These are phyloP conservation scores for Oryza glaberrima DNA, from an alignment of 176 grass and related monocot species.

Conservation along the genomic window DNA sequence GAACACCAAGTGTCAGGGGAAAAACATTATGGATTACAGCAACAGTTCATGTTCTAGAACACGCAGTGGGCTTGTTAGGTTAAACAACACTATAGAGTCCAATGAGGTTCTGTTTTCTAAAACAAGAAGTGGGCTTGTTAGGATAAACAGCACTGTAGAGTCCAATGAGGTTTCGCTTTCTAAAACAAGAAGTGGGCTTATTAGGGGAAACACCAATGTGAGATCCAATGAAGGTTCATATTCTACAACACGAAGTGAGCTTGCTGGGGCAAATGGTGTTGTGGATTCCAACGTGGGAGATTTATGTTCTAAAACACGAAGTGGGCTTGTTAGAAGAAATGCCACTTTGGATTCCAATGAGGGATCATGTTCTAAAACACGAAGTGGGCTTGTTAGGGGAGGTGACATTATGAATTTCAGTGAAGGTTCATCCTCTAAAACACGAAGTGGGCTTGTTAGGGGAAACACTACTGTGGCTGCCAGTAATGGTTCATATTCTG, in stretches of 20 bases:
- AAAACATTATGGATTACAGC: constrained; percentile 27
- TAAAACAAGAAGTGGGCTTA: constrained; percentile 48
- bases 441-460: constrained; percentile 29
- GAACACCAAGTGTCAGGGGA: constrained; percentile 30
- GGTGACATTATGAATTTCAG: no score
- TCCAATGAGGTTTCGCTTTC: neutral
- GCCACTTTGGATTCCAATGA: constrained; percentile 2
- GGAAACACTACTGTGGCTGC: neutral
- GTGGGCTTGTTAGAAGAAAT: constrained; percentile 20
- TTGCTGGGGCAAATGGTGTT: constrained; percentile 35
- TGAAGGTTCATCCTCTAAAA: neutral
- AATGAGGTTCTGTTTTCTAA: constrained; percentile 3
- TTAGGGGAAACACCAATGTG: constrained; percentile 29
- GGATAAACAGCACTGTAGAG: neutral
- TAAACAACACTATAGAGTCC: neutral
- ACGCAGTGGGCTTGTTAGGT: constrained; percentile 36
- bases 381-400: constrained; percentile 27
- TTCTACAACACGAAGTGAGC: constrained; percentile 40
- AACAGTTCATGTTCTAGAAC: constrained; percentile 33
- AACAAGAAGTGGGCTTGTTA: constrained; percentile 50
- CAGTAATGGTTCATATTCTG: constrained; percentile 13
- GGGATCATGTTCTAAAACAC: constrained; percentile 1
- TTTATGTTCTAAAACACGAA: constrained; percentile 38
- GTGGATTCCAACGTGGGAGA: neutral
- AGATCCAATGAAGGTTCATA: constrained; percentile 19